These are phyloP conservation scores for Pseudogymnoascus sp. DNA, from an alignment of 2,329 filamentous ascomycete species.

Conservation along the genomic window DNA sequence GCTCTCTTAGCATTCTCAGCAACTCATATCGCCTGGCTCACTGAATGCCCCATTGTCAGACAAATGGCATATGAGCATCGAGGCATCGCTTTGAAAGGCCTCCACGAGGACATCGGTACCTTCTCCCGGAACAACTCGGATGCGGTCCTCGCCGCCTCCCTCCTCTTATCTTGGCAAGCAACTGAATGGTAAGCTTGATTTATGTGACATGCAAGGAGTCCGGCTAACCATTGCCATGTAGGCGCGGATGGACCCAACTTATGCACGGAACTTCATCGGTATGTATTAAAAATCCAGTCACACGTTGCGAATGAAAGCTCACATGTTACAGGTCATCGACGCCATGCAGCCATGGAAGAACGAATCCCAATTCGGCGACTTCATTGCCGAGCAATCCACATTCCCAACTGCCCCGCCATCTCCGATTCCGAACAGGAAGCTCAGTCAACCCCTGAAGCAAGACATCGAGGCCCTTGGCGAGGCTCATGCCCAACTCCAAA, in stretches of 20 bases:
- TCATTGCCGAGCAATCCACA: conserved; percentile 72
- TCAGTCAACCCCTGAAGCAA: conserved; percentile 59
- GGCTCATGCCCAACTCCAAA: conserved; percentile 59
- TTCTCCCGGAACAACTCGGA: conserved; percentile 87
- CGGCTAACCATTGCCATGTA: conserved; percentile 39
- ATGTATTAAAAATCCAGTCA: conserved; percentile 34
- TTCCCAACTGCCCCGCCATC: conserved; percentile 61
- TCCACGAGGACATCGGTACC: conserved; percentile 77
- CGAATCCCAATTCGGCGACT: conserved; percentile 77
- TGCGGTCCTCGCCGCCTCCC: conserved; percentile 82
- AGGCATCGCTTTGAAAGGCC: conserved; percentile 74
- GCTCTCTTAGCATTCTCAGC: conserved; percentile 89
- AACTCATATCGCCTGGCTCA: conserved; percentile 85
- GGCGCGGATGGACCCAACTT: conserved; percentile 86
- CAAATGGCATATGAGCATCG: conserved; percentile 87
- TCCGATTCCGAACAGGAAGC: conserved; percentile 50
- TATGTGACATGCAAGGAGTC: conserved; percentile 21
- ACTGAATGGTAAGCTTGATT: conserved; percentile 73
- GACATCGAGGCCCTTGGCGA: conserved; percentile 62
- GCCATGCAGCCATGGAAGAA: conserved; percentile 90
- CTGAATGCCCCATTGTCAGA: conserved; percentile 74
- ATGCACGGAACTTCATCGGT: conserved; percentile 88
- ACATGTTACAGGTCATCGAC: conserved; percentile 61
- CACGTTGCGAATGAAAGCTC: conserved; percentile 19
- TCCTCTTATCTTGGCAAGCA: conserved; percentile 91